Evolutionary conservation across 805 yeast genomes (phyloP), one percentile per base, ranked within the genome.

Genomic region (Myxozyma vanderwaltii): DNA sequence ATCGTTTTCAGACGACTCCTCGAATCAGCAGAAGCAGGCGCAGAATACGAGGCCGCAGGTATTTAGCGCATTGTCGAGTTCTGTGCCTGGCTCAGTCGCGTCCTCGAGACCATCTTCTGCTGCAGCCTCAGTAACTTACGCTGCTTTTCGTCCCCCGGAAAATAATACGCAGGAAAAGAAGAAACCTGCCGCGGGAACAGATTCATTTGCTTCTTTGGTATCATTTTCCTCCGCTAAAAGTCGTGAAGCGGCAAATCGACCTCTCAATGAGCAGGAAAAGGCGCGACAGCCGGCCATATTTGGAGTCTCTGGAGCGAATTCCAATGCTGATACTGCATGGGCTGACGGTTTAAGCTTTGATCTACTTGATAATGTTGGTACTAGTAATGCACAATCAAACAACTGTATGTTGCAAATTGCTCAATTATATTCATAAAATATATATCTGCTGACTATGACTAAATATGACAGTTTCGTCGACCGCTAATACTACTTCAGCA

Each of bases 141-240:
- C 47, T 10, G 47, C 47, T 5, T 27, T 40, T n/a, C 47, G 54
- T 2, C 27, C 46, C 12, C 33, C 19, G 29, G 45, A 23, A n/a
- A 21, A 21, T 26, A 35, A 13, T n/a, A 27, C 51, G 17, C 47
- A 24, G 29, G 33, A 31, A 43, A 53, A 12, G 24, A 23, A 15
- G 17, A 39, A 39, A 27, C 8, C 45, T 12, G 39, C 33, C n/a
- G 19, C 31, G 12, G 52, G 29, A 3, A 39, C 35, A 10, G 67
- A 63, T 41, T 56, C 67, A 13, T 64, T 64, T 54, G 67, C 67
- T 13, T 59, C 65, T 10, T 49, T 64, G 40, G 64, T 64, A 13
- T 61, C 67, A 8, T 63, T 64, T 43, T 31, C 58, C 31, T 36
- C 53, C 1, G 31, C 59, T n/a, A 50, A 51, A 43, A 26, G 50